phyloP scores from a whole-genome alignment of 1,284 basidiomycete genomes.

The Leccinum ponderosum region DNA sequence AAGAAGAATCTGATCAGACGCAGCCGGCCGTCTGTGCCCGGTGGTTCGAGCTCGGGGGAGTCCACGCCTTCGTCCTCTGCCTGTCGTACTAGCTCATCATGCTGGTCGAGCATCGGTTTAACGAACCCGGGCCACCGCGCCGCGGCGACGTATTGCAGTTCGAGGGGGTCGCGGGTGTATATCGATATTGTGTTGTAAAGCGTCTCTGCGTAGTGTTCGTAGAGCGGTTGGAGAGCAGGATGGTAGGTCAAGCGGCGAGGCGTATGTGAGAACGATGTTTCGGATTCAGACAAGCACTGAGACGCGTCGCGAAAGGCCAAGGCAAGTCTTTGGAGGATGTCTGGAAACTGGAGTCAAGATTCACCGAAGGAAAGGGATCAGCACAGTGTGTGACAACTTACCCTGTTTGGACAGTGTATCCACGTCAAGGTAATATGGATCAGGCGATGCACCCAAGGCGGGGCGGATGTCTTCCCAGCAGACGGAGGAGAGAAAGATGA shows the following conservation, averaged over 20 bases:
- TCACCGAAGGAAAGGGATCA: not conserved
- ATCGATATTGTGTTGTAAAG: slow-evolving; percentile 66
- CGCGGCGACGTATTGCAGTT: slow-evolving; percentile 74
- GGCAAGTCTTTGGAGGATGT: slow-evolving; percentile 35
- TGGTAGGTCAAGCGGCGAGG: slow-evolving; percentile 44
- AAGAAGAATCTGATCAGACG: slow-evolving; percentile 63
- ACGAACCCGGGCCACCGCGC: slow-evolving; percentile 82
- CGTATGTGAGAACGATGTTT: slow-evolving; percentile 17
- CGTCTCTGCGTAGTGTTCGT: slow-evolving; percentile 63
- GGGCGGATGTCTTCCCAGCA: slow-evolving; percentile 79
- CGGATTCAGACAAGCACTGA: slow-evolving; percentile 13
- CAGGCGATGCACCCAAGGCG: slow-evolving; percentile 65
- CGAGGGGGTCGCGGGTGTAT: slow-evolving; percentile 66
- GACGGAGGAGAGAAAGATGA: slow-evolving; percentile 67
- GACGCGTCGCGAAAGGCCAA: slow-evolving; percentile 31
- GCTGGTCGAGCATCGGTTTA: slow-evolving; percentile 61
- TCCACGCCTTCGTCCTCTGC: slow-evolving; percentile 28
- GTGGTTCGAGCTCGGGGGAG: slow-evolving; percentile 38
- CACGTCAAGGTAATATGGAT: slow-evolving; percentile 75
- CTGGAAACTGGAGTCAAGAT: slow-evolving; percentile 2
- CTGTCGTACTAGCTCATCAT: slow-evolving; percentile 30
- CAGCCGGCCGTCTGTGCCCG: slow-evolving; percentile 55
- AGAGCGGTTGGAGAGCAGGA: slow-evolving; percentile 57
- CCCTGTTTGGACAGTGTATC: slow-evolving; percentile 61
- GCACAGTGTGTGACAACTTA: slow-evolving; percentile 28